Conservation (phyloP, 2,329 filamentous ascomycete genomes). For the Fusarium brachygibbosum region DNA sequence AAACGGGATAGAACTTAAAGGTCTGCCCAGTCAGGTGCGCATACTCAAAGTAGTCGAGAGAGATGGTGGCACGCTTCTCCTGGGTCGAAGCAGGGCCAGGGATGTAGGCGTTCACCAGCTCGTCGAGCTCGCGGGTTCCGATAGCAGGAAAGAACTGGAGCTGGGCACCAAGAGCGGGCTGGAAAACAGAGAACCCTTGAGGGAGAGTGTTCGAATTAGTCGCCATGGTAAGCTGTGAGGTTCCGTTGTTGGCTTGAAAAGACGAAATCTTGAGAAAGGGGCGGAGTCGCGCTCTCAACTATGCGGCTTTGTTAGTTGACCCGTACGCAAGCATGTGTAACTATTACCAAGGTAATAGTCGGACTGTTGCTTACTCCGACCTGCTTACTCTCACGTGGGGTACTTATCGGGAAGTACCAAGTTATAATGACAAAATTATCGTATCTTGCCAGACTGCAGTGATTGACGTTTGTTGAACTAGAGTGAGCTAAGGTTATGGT, state of each 20-base stretch:
- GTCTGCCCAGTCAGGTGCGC: constrained; percentile 66
- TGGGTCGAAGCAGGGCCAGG: constrained; percentile 65
- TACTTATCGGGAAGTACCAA: constrained; percentile 7
- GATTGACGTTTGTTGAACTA: neutral
- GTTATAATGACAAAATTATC: neutral
- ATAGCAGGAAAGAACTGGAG: constrained; percentile 77
- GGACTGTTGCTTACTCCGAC: constrained; percentile 44
- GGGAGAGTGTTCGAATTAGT: constrained; percentile 47
- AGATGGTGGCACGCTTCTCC: constrained; percentile 70
- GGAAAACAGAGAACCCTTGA: constrained; percentile 71
- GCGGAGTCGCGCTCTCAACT: constrained; percentile 19
- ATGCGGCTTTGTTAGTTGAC: constrained; percentile 26
- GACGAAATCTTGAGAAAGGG: constrained; percentile 23
- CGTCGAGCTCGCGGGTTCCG: constrained; percentile 71
- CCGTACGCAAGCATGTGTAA: constrained; percentile 2
- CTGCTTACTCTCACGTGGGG: constrained; percentile 41
- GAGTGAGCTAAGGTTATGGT: constrained; percentile 11
- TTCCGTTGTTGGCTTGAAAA: constrained; percentile 24
- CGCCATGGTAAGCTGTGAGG: constrained; percentile 46
- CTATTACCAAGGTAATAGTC: neutral
- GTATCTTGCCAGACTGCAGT: neutral
- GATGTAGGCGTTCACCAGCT: constrained; percentile 70
- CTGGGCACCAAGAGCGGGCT: constrained; percentile 67
- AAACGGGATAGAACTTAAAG: constrained; percentile 72
- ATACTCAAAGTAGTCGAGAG: constrained; percentile 71